These are phyloP conservation scores for Penicillium italicum DNA, from an alignment of 2,329 filamentous ascomycete species.

Conservation along the genomic window DNA sequence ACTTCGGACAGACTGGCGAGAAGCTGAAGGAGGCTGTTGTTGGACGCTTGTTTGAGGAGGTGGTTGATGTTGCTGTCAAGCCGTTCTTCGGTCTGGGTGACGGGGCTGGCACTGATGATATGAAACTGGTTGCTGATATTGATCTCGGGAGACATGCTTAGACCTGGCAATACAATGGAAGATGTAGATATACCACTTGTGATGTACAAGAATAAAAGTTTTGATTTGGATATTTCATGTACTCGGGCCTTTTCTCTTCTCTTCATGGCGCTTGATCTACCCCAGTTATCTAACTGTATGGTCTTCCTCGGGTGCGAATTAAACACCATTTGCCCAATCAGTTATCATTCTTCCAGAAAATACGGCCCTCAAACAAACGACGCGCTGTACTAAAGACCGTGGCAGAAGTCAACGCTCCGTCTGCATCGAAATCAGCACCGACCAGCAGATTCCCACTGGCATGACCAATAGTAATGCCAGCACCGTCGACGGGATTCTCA, in stretches of 20 bases:
- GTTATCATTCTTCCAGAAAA: constrained; percentile 38
- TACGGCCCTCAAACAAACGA: constrained; percentile 47
- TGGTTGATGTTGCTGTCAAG: constrained; percentile 63
- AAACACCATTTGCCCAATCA: background rate
- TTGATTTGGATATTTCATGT: background rate
- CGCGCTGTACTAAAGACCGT: constrained; percentile 50
- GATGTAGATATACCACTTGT: constrained; percentile 4
- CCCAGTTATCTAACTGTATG: background rate
- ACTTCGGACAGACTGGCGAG: constrained; percentile 86
- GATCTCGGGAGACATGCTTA: constrained; percentile 39
- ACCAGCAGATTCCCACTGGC: constrained; percentile 48
- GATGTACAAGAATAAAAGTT: constrained; percentile 8
- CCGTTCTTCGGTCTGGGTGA: constrained; percentile 59
- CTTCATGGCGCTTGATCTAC: background rate
- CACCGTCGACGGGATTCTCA: constrained; percentile 25
- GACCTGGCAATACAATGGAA: constrained; percentile 1
- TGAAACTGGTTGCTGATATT: constrained; percentile 42
- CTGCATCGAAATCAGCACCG: constrained; percentile 38
- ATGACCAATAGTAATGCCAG: constrained; percentile 45
- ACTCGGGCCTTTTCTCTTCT: background rate
- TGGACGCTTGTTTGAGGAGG: constrained; percentile 69
- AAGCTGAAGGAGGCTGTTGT: constrained; percentile 67
- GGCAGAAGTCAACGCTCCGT: constrained; percentile 36
- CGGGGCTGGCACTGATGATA: constrained; percentile 23
- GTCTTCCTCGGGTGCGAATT: too few species aligned